Evolutionary conservation across 2,329 filamentous ascomycete species (phyloP), one percentile per base, ranked within the genome.

Genomic region (Botrytis tulipae): DNA sequence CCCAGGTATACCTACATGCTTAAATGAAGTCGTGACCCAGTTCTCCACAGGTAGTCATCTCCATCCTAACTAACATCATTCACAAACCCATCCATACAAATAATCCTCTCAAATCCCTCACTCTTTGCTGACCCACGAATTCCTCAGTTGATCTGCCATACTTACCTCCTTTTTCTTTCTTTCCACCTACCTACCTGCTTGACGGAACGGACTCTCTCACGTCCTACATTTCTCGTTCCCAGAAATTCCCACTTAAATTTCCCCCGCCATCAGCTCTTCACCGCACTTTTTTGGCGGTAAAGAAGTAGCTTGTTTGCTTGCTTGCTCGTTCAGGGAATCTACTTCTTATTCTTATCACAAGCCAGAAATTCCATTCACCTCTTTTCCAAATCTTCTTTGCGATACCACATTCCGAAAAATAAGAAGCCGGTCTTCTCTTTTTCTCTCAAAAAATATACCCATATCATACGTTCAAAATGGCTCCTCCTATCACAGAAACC

Each of bases 401-500:
- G 48, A 40, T 40, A 40, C 46, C 48, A n/a, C 20, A 51, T 46
- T 37, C 25, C 22, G 25, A 42, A 40, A 37, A 18, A 29, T 8
- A 57, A 35, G 61, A 46, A 72, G 70, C 70, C 67, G 70, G 70
- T 68, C 70, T 72, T 72, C 48, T 32, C 25, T 18, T 57, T 32
- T 16, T 57, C n/a, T 57, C n/a, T 29, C 51, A 18, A 57, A 54
- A 57, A 8, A 16, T 57, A 54, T 42, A 68, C 20, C 35, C 20
- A 37, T 25, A 32, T 59, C 37, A 59, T 59, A 67, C 70, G 29
- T 72, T 59, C 18, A 68, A 59, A 32, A 72, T 72, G 70, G 22
- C 70, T 72, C 70, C 70, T 72, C 70, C 78, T 71, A 73, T 89
- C 46, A 86, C 87, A 76, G 91, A 97, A 83, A 95, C 93, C 68